Base-by-base conservation (phyloP, 139 green algal genomes). In the Edaphochlamys debaryana region DNA sequence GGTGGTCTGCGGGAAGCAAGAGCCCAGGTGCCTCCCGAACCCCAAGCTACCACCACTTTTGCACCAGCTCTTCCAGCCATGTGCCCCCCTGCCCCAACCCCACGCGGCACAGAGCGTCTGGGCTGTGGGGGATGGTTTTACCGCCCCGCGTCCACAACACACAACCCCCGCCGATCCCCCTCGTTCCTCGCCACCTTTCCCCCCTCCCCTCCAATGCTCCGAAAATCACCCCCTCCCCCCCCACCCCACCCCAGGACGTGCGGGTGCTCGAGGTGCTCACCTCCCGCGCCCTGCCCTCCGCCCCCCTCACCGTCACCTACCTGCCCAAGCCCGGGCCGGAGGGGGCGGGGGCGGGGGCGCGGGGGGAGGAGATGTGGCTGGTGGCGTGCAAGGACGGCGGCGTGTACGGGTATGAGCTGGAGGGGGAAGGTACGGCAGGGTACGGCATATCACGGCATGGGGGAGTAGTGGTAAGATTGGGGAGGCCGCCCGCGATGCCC, bases 341-440 rank as follows among this genome's bases (percentile, higher is more conserved):
- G 62, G 60, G 22, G 62, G 74, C 45, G 52, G 72, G 1, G 45
- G 27, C 22, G 54, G 25, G 8, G 6, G 36, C 34, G 56, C 37
- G 25, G 74, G 22, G 36, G 20, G 0, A 27, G 38, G 15, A 63
- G 36, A 2, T 77, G 48, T 75, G 64, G 78, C 66, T 84, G 64
- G 78, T 84, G 45, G 48, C 66, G 4, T 75, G 78, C 67, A 66
- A 66, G 2, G 78, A 76, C 30, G 78, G 78, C 25, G 64, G 63
- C 25, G 78, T 84, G 66, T 84, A 84, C 36, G 78, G 58, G 4
- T 84, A 84, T 45, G 29, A n/a, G 36, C 36, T 62, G 32, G 64
- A 60, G 45, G 11, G 13, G 45, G 11, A 9, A 54, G 45, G 45
- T 54, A 54, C 45, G 45, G 45, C 45, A 13, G 45, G 11, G 45